Percentiles rank a stretch among this genome's conserved stretches.
phyloP scores from a whole-genome alignment of 2,329 filamentous ascomycete genomes.

The Cercospora brassicicola region DNA sequence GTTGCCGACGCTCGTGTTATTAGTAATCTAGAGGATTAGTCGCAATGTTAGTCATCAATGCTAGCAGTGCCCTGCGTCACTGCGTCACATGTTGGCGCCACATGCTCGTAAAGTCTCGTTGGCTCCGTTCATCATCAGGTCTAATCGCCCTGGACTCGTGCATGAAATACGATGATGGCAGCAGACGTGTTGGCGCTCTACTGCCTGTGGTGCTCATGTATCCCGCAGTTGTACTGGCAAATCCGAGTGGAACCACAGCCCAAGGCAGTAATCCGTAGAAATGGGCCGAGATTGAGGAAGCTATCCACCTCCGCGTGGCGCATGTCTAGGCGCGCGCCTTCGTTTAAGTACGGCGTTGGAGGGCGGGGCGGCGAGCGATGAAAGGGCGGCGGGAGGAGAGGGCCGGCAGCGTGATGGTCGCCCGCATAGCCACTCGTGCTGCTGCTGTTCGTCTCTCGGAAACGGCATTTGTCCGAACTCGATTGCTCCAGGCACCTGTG shows the following conservation, averaged over 20 bases:
- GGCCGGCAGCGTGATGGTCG: background rate
- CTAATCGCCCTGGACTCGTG: no score
- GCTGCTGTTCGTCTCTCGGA: background rate
- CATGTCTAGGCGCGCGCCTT: background rate
- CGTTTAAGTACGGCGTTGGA: background rate
- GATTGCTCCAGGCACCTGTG: background rate
- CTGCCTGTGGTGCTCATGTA: background rate
- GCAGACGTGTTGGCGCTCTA: no score
- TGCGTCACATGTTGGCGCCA: background rate
- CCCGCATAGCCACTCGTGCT: background rate
- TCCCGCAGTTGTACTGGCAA: background rate
- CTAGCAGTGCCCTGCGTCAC: background rate
- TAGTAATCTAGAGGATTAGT: no score
- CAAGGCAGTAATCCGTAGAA: background rate
- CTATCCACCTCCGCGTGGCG: background rate
- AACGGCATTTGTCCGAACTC: background rate
- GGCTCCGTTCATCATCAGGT: no score
- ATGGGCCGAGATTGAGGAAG: background rate
- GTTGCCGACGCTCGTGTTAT: no score
- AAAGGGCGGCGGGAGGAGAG: background rate
- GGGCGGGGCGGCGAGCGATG: background rate
- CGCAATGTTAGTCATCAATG: background rate
- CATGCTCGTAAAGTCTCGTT: background rate
- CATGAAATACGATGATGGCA: no score
- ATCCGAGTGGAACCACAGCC: background rate